Evolutionary conservation across 805 yeast genomes (phyloP), one percentile per base, ranked within the genome.

Genomic region (Torulaspora microellipsoides): DNA sequence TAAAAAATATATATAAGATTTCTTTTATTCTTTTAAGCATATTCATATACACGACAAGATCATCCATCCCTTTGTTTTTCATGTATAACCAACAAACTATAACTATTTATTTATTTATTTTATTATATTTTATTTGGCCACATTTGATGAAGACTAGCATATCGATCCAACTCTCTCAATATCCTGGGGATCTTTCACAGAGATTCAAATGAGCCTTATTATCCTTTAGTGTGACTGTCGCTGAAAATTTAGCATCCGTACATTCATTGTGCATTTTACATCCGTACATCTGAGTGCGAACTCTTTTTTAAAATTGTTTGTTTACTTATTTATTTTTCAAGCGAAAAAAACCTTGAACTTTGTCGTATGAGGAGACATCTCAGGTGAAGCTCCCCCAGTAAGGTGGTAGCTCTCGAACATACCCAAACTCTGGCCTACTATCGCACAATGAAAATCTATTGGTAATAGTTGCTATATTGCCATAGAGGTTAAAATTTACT

Each of bases 1-100:
- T 13, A 32, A 8, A 27, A 25, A 31, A 27, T 28, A 27, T 40
- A 40, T 34, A 34, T 40, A 40, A 29, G 31, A 20, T 40, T 29
- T 40, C 36, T 36, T 40, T 25, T 40, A 34, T 40, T 31, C 34
- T 34, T 34, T 40, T 28, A 40, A 40, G 43, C 43, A 40, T 40
- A 40, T 40, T 40, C 43, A 35, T 40, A 40, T 36, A 36, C 39
- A 36, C 31, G 31, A 29, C 31, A 6, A 20, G 25, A 7, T 2
- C n/a, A 14, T 29, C n/a, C n/a, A n/a, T n/a, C n/a, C n/a, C 31
- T 14, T 28, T 29, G n/a, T 29, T 14, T 29, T 14, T 29, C 31
- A 29, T n/a, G 31, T 29, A 29, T n/a, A 29, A 29, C 15, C 31
- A 29, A n/a, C 15, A 8, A n/a, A n/a, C 15, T 29, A 29, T 29